phyloP scores from a whole-genome alignment of 345 rosid genomes.

The Noccaea bulbosa region DNA sequence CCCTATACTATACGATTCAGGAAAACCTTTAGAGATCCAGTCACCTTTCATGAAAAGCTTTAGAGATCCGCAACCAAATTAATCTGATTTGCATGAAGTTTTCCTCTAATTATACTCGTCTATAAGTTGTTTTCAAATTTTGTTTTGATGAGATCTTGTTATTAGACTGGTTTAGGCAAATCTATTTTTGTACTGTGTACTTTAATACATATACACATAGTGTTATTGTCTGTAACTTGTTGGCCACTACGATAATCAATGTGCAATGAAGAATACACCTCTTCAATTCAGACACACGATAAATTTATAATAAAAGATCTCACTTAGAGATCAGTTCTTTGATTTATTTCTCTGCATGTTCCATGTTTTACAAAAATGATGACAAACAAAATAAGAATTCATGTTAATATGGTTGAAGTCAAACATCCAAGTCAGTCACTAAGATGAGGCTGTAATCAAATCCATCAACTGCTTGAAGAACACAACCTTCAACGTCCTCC shows the following conservation, averaged over 20 bases:
- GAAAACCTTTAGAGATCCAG: not conserved
- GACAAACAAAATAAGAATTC: not conserved
- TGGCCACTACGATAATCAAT: not conserved
- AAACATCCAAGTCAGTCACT: conserved; percentile 37
- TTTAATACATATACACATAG: conserved; percentile 40
- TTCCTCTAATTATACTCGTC: not conserved
- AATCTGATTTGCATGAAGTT: not conserved
- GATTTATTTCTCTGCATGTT: conserved; percentile 4
- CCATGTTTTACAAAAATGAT: conserved; percentile 2
- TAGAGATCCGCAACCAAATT: not conserved
- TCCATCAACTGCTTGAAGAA: conserved; percentile 68
- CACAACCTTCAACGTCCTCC: conserved; percentile 64
- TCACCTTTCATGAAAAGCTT: not conserved
- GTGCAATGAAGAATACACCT: not conserved
- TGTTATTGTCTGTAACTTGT: conserved; percentile 29
- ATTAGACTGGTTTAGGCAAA: conserved; percentile 38
- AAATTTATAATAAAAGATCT: not conserved
- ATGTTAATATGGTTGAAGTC: not conserved
- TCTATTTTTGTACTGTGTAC: conserved; percentile 33
- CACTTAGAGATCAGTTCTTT: not conserved
- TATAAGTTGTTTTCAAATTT: not conserved
- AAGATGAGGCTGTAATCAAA: conserved; percentile 81
- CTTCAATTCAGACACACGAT: not conserved
- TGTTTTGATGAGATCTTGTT: conserved; percentile 28
- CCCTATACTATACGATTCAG: not conserved